Evolutionary conservation across 495 filamentous ascomycete species (phyloP).

Genomic region (Aspergillus incahuasiensis): DNA sequence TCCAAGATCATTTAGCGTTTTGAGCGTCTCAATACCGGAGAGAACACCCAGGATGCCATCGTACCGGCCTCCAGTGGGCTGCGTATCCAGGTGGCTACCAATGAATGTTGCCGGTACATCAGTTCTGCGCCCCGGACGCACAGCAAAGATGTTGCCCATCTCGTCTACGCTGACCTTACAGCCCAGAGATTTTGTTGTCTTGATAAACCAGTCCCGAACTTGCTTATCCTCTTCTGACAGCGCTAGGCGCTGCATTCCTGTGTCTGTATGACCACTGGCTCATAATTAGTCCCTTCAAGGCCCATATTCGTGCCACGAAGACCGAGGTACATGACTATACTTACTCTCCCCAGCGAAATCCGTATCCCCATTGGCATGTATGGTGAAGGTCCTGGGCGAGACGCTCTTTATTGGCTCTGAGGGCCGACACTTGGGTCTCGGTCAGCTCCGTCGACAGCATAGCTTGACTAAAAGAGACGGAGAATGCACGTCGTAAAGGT

Average conservation of each 20-base stretch:
- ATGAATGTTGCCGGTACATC: constrained; percentile 60
- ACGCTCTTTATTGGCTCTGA: constrained; percentile 55
- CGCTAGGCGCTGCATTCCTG: constrained; percentile 63
- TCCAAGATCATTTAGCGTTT: constrained; percentile 60
- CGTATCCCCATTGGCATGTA: constrained; percentile 63
- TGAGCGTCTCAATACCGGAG: constrained; percentile 68
- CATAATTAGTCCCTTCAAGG: constrained; percentile 1
- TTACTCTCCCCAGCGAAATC: constrained; percentile 61
- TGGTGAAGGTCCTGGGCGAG: constrained; percentile 60
- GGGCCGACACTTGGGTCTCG: constrained; percentile 35
- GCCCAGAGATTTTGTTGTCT: constrained; percentile 57
- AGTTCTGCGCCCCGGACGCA: constrained; percentile 53
- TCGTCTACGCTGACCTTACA: constrained; percentile 58
- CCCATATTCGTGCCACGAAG: not conserved
- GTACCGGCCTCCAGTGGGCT: constrained; percentile 67
- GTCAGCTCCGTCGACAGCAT: constrained; percentile 41
- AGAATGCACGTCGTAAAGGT: constrained; percentile 21
- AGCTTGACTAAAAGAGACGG: constrained; percentile 22
- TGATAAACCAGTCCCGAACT: constrained; percentile 71
- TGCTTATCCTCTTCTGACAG: constrained; percentile 66
- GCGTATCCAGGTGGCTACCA: constrained; percentile 73
- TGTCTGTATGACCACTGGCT: constrained; percentile 51
- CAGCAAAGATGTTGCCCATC: constrained; percentile 76
- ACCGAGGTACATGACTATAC: constrained; percentile 17
- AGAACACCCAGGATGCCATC: constrained; percentile 74